Evolutionary conservation across 1,284 basidiomycete species (phyloP).

Genomic region (Sanghuangporus baumii): DNA sequence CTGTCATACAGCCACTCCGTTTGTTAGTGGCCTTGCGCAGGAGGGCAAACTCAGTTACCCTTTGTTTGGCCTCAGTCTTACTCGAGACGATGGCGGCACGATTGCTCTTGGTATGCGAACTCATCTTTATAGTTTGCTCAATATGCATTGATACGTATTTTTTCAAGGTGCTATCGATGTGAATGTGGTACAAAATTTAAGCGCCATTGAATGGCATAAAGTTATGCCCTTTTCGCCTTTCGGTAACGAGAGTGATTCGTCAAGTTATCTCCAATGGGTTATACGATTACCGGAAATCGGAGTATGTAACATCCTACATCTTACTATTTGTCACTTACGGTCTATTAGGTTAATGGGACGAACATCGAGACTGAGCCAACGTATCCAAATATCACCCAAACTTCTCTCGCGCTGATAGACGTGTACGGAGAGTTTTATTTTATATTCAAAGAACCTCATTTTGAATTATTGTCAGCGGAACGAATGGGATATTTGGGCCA

Average conservation of each 20-base stretch:
- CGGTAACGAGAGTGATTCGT: conserved; percentile 44
- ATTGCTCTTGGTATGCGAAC: conserved; percentile 51
- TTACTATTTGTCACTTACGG: conserved; percentile 4
- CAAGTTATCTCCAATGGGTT: conserved; percentile 80
- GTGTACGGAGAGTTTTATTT: conserved; percentile 39
- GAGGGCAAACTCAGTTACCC: conserved; percentile 65
- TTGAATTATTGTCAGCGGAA: conserved; percentile 45
- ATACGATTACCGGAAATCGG: conserved; percentile 57
- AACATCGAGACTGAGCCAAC: conserved; percentile 55
- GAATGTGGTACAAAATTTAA: conserved; percentile 55
- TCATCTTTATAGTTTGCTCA: background rate
- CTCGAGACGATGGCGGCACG: conserved; percentile 51
- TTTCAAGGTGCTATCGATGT: conserved; percentile 67
- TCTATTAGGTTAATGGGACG: conserved; percentile 54
- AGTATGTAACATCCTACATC: conserved; percentile 32
- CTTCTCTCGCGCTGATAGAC: conserved; percentile 73
- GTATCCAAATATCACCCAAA: conserved; percentile 54
- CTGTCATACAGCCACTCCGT: conserved; percentile 48
- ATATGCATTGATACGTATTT: conserved; percentile 6
- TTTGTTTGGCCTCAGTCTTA: conserved; percentile 63
- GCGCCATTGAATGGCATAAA: conserved; percentile 61
- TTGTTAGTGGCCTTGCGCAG: conserved; percentile 55
- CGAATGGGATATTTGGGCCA: conserved; percentile 76
- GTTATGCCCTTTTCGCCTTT: conserved; percentile 70
- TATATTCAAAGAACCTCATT: conserved; percentile 4